Base-by-base conservation (phyloP, 1,139 yeast species). In the Blastobotrys ciferrii region DNA sequence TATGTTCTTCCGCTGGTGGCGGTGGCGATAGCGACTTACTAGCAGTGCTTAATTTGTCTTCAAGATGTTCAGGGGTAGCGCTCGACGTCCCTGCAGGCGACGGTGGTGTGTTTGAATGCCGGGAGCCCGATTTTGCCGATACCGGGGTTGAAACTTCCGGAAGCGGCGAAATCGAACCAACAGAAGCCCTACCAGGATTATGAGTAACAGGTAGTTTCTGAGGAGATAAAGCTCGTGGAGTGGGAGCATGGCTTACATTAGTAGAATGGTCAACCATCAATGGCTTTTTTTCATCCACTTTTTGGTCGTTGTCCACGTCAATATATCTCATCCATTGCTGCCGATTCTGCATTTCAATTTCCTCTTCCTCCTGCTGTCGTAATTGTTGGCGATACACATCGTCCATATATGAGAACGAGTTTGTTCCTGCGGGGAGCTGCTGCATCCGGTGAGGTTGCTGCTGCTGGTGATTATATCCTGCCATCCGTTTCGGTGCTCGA, bases 261-360 rank as follows among this genome's bases (percentile, higher is more conserved):
- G 36, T 17, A n/a, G 32, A 13, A n/a, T 28, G 32, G 25, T 17
- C 35, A 20, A 31, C 33, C 37, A 30, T 19, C 36, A 28, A 19
- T 40, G 42, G 33, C 42, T 35, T 42, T 18, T 30, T 38, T 33
- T 15, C 50, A 38, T 38, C 43, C 13, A 23, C 33, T 23, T 30
- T 17, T 40, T 58, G 61, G 43, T 58, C 61, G 31, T 50, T 53
- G 1, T 50, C 50, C 9, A 51, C 37, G 41, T 57, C 57, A 38
- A 58, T 57, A 41, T 48, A 57, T 32, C 50, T 49, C 23, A 49
- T 51, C 62, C 62, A 58, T 13, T 45, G 55, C 38, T 46, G 44
- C 32, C 38, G 41, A 12, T 45, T 46, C 14, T 45, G 46, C 20
- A 35, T 35, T 28, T 49, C 52, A 20, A 44, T 39, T 12, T 54